A percentile compares a stretch with the other conserved stretches of the same genome.
Evolutionary conservation across 192 early-diverging fungal species (phyloP).

Genomic region (Gonapodya prolifera): DNA sequence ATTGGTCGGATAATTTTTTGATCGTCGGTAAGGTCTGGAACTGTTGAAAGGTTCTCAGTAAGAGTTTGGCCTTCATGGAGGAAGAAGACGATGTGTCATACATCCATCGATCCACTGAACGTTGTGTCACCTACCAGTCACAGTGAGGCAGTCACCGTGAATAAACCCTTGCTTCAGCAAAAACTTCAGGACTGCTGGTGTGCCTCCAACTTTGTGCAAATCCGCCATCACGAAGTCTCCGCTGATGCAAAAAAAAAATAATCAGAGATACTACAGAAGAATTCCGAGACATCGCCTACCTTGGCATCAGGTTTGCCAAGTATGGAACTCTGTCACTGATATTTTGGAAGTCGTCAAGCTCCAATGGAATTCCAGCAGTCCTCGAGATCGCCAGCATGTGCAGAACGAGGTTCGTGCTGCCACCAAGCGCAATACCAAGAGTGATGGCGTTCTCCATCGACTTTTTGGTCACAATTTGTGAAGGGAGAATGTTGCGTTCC

Average conservation of each 20-base stretch:
- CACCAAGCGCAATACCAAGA: slow-evolving; percentile 83
- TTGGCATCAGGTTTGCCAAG: slow-evolving; percentile 95
- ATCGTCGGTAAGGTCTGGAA: slow-evolving; percentile 61
- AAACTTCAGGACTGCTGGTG: slow-evolving; percentile 89
- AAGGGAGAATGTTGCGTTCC: slow-evolving; percentile 81
- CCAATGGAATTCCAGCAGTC: slow-evolving; percentile 66
- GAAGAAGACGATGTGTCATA: not conserved
- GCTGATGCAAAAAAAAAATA: slow-evolving; percentile 19
- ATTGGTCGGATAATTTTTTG: slow-evolving; percentile 84
- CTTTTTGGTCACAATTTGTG: slow-evolving; percentile 90
- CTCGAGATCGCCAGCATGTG: slow-evolving; percentile 87
- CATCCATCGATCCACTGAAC: not conserved
- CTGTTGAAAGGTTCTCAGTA: slow-evolving; percentile 71
- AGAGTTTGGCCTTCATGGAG: slow-evolving; percentile 37
- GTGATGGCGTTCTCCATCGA: slow-evolving; percentile 98
- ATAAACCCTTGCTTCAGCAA: slow-evolving; percentile 72
- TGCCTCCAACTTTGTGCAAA: slow-evolving; percentile 82
- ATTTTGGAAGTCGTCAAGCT: slow-evolving; percentile 89
- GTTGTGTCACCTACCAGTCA: slow-evolving; percentile 66
- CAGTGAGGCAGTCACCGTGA: slow-evolving; percentile 82
- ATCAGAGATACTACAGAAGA: slow-evolving; percentile 5
- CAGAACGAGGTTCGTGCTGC: slow-evolving; percentile 93
- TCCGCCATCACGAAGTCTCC: slow-evolving; percentile 99
- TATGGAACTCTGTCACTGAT: slow-evolving; percentile 82
- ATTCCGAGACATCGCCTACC: slow-evolving; percentile 15